Conservation (phyloP, 768 basidiomycete species). For the Collybia sp. region DNA sequence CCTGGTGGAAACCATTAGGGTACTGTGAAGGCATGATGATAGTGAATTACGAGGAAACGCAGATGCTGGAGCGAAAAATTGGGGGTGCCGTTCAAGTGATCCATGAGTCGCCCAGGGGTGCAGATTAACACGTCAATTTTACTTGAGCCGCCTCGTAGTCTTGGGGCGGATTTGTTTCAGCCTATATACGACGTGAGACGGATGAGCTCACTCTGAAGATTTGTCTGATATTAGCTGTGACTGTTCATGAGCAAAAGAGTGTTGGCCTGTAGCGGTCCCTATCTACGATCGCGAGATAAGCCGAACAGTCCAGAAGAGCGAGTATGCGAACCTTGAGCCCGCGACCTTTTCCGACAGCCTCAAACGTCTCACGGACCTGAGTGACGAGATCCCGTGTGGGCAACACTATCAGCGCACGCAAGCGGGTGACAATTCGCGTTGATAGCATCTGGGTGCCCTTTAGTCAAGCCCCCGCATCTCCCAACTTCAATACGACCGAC, state of each 20-base stretch:
- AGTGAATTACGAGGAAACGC: slow-evolving; percentile 74
- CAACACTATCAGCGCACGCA: slow-evolving; percentile 85
- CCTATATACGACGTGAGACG: neutral
- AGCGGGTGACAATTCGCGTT: slow-evolving; percentile 67
- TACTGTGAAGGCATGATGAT: slow-evolving; percentile 1
- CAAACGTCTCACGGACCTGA: slow-evolving; percentile 92
- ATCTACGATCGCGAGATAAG: slow-evolving; percentile 31
- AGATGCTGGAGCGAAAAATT: slow-evolving; percentile 94
- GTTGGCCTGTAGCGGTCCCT: slow-evolving; percentile 88
- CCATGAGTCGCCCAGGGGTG: slow-evolving; percentile 92
- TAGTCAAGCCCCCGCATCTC: neutral
- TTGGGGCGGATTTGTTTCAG: slow-evolving; percentile 22
- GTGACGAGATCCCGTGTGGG: slow-evolving; percentile 91
- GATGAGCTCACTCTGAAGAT: slow-evolving; percentile 38
- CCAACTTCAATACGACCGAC: slow-evolving; percentile 31
- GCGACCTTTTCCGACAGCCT: slow-evolving; percentile 77
- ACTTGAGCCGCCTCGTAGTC: slow-evolving; percentile 81
- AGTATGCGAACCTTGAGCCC: slow-evolving; percentile 75
- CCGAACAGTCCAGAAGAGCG: slow-evolving; percentile 1
- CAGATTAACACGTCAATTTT: slow-evolving; percentile 93
- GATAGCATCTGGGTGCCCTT: slow-evolving; percentile 56
- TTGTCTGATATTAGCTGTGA: slow-evolving; percentile 66
- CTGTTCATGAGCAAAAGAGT: slow-evolving; percentile 93
- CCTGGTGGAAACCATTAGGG: slow-evolving; percentile 36
- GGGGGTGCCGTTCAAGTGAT: slow-evolving; percentile 83